These are phyloP conservation scores for Hebeloma cylindrosporum DNA, from an alignment of 768 basidiomycete genomes.

Conservation along the genomic window DNA sequence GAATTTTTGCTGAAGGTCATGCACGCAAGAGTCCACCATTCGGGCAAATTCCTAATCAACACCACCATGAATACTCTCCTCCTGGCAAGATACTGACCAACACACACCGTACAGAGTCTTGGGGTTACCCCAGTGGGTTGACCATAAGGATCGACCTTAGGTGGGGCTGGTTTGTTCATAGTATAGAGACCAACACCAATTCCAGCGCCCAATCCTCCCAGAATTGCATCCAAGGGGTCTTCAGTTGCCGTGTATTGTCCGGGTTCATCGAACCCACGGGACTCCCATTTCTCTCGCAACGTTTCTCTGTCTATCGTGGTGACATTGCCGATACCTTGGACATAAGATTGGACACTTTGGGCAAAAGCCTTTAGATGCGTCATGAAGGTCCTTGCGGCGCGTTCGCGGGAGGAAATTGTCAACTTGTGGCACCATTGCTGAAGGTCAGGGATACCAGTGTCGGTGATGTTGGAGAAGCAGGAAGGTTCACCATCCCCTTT, in stretches of 20 bases:
- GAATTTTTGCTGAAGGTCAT: constrained; percentile 48
- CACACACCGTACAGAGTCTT: constrained; percentile 39
- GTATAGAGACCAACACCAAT: constrained; percentile 33
- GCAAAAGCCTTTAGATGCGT: constrained; percentile 49
- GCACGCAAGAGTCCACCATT: constrained; percentile 45
- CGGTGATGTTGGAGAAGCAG: constrained; percentile 51
- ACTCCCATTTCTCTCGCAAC: constrained; percentile 55
- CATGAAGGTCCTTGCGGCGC: constrained; percentile 43
- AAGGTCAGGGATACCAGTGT: constrained; percentile 57
- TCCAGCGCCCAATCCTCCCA: constrained; percentile 28
- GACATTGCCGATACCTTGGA: constrained; percentile 52
- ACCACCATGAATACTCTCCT: neutral
- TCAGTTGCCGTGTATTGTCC: constrained; percentile 2
- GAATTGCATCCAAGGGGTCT: constrained; percentile 35
- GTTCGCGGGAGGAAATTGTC: constrained; percentile 53
- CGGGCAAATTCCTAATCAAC: constrained; percentile 43
- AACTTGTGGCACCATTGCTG: constrained; percentile 59
- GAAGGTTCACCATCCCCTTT: constrained; percentile 59
- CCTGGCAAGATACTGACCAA: neutral
- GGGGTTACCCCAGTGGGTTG: constrained; percentile 47
- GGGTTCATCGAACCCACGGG: constrained; percentile 29
- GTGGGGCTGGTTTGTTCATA: constrained; percentile 32
- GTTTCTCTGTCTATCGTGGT: constrained; percentile 49
- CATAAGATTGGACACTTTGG: constrained; percentile 46
- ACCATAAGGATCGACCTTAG: constrained; percentile 44